A percentile compares a stretch with the other conserved stretches of the same genome.
phyloP scores from a whole-genome alignment of 164 flowering plant genomes.

The Hamamelis virginiana region DNA sequence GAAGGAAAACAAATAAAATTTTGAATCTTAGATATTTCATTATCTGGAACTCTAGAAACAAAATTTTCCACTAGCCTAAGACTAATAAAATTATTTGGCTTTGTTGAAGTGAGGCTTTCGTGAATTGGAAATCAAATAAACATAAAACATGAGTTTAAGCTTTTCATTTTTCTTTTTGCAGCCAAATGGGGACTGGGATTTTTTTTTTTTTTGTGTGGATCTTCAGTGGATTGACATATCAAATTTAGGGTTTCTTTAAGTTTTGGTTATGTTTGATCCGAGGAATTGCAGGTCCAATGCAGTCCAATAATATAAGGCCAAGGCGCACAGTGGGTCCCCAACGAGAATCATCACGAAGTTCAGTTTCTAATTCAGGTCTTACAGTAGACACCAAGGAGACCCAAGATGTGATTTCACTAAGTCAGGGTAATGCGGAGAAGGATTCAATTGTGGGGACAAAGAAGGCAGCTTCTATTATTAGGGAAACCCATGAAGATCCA shows the following conservation, averaged over 20 bases:
- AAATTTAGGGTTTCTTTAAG: background rate
- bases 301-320: constrained; percentile 49
- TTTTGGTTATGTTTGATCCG: background rate
- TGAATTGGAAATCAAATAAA: no score
- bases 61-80: no score
- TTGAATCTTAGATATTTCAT: no score
- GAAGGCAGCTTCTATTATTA: constrained; percentile 17
- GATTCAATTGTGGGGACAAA: constrained; percentile 23
- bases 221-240: background rate
- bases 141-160: no score
- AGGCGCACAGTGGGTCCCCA: constrained; percentile 55
- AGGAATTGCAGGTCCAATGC: constrained; percentile 45
- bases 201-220: background rate
- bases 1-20: no score
- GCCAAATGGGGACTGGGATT: background rate
- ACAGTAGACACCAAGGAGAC: constrained; percentile 23
- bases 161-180: no score
- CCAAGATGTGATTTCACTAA: constrained; percentile 21
- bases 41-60: no score
- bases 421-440: constrained; percentile 14
- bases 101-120: no score
- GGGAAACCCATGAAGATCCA: constrained; percentile 49
- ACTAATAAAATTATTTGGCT: no score
- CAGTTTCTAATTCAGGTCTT: constrained; percentile 15
- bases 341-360: constrained; percentile 32